phyloP scores from a whole-genome alignment of 164 flowering plant genomes.

The Pachysandra terminalis region DNA sequence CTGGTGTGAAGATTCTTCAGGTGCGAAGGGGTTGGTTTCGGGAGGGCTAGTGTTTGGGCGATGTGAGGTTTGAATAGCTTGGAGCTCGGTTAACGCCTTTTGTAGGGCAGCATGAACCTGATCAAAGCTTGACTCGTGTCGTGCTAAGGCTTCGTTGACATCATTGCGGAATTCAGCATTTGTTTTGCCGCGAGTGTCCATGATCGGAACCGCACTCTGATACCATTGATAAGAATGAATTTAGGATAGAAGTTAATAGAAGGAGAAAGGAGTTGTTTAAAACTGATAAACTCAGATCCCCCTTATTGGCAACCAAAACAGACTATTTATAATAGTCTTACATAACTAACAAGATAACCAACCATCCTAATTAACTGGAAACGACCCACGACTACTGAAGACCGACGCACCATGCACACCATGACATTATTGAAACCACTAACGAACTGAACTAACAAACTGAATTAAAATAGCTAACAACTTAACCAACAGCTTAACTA shows the following conservation, averaged over 20 bases:
- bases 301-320: no score
- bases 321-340: no score
- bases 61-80: slow-evolving; percentile 3
- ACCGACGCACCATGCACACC: no score
- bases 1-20: slow-evolving; percentile 2
- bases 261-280: no score
- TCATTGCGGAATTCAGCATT: slow-evolving; percentile 11
- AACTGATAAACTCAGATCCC: no score
- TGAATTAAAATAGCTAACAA: no score
- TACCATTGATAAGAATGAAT: slow-evolving; percentile 10
- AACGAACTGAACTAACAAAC: no score
- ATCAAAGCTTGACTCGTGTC: slow-evolving; percentile 13
- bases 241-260: neutral
- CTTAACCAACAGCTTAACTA: no score
- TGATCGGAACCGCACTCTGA: slow-evolving; percentile 9
- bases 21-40: neutral
- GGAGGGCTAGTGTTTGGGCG: slow-evolving; percentile 2
- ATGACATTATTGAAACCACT: no score
- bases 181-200: slow-evolving; percentile 17
- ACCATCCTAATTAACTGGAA: no score
- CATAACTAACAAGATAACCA: no score
- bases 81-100: slow-evolving; percentile 4
- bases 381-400: no score
- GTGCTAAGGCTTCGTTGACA: slow-evolving; percentile 14
- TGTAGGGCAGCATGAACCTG: slow-evolving; percentile 1